phyloP scores from a whole-genome alignment of 768 basidiomycete species.

The Russula ochroleuca region DNA sequence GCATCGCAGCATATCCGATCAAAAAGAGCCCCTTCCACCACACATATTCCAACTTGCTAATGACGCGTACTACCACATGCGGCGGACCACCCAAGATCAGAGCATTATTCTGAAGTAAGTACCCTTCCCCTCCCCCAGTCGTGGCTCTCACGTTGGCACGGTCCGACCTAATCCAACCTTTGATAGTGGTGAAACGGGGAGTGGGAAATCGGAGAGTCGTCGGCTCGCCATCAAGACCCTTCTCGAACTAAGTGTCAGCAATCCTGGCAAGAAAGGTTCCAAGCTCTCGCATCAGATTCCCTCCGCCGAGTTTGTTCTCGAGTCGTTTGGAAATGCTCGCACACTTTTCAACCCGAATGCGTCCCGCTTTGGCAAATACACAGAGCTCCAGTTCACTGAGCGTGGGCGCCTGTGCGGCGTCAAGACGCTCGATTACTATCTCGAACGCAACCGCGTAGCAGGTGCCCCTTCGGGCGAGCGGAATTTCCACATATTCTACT shows the following conservation, averaged over 20 bases:
- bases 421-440: conserved; percentile 95
- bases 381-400: conserved; percentile 94
- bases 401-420: conserved; percentile 83
- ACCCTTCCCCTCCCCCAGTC: background rate
- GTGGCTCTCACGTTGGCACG: background rate
- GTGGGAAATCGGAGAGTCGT: conserved; percentile 90
- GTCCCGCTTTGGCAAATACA: conserved; percentile 96
- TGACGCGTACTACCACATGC: conserved; percentile 95
- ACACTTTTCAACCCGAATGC: conserved; percentile 93
- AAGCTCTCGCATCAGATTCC: conserved; percentile 85
- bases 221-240: conserved; percentile 88
- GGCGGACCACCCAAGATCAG: conserved; percentile 90
- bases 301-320: conserved; percentile 91
- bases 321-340: conserved; percentile 89
- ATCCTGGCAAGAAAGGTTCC: conserved; percentile 89
- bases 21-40: conserved; percentile 61
- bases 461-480: conserved; percentile 86
- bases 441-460: conserved; percentile 88
- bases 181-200: conserved; percentile 81
- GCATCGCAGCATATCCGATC: conserved; percentile 68
- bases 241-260: conserved; percentile 83
- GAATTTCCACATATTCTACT: conserved; percentile 98
- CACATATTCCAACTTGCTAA: conserved; percentile 92
- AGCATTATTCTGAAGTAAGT: conserved; percentile 78
- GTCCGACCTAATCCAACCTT: conserved; percentile 1